Evolutionary conservation across 495 filamentous ascomycete genomes (phyloP), one percentile per base, ranked within the genome.

Genomic region (Acidomyces sp.): DNA sequence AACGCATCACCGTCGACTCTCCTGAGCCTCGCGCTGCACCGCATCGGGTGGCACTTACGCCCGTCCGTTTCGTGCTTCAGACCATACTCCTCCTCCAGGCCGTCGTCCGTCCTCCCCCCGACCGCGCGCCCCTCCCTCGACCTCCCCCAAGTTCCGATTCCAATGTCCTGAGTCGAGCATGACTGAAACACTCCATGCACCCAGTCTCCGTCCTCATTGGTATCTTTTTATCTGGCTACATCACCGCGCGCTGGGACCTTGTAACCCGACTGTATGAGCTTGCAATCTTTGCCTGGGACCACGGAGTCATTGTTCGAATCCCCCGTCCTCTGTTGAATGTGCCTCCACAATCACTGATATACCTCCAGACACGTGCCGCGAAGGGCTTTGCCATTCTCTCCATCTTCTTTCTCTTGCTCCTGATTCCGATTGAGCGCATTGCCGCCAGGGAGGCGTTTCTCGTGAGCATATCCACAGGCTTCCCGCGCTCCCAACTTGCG

Each of bases 201-300:
- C 82, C 85, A 59, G 93, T 95, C 66, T 93, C 86, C 52, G 66
- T 84, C 59, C 71, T 93, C 63, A 87, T 85, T 42, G 85, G 80
- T 59, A 93, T 99, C 70, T 99, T 99, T 66, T 77, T 96, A 69
- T 88, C 90, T 64, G 90, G 90, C 62, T 99, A 99, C 70, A 95
- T 85, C 59, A 95, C 92, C 63, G 90, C 90, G 54, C 79, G 92
- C 68, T 96, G 86, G 85, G 87, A 95, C 62, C 77, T 99, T 38
- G 86, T 95, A 49, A 93, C 85, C 41, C 79, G 85, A 49, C 71
- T 94, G 40, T 88, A 93, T 77, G 87, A 96, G 62, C 71, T 99
- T 53, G 82, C 84, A 38, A 82, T 90, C 39, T 99, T 95, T 60
- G 90, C 92, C 50, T 93, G 85, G 87, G 83, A 93, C 61, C 84